Base-by-base conservation (phyloP, 176 grass and related monocot genomes). In the Dactylis glomerata region DNA sequence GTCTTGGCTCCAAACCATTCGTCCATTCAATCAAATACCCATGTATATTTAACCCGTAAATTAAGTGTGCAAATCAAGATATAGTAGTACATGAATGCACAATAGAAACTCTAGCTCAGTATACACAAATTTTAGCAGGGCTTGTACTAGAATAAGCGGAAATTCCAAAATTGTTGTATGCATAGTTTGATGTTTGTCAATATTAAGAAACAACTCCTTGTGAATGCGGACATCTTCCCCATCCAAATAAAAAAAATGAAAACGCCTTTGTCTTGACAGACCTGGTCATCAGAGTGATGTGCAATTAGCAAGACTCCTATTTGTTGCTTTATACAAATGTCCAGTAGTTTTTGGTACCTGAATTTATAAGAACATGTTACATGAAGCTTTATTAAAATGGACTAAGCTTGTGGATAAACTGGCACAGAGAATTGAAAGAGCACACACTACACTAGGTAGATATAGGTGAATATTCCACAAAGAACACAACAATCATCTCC, bases 281-380 rank as follows among this genome's bases (percentile, higher is more conserved):
- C 95, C 95, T 98, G 95, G 56, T 98, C 95, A 86, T 98, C 92
- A 88, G 91, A 92, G 83, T 98, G 95, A 73, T 98, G 95, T 47
- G 91, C 95, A 58, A 95, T 88, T 79, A 98, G 85, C 68, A 98
- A 90, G 80, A 95, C 73, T 69, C 87, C 84, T 55, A 93, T 92
- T 84, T 87, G 91, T 78, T 92, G 91, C 87, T 98, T 91, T 73
- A 87, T 81, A 82, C 95, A 98, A 80, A 98, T 86, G 79, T 88
- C 87, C 82, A 88, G 50, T 77, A 98, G 85, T 75, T 90, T 92
- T 90, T 92, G 82, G 72, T 98, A 98, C 93, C 96, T 98, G 82
- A 68, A 88, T 75, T 79, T 83, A 66, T 80, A 68, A 83, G 65
- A 49, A 76, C 28, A 15, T 47, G 70, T 73, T 73, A 45, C 8